phyloP scores from a whole-genome alignment of 768 basidiomycete species.

The Podaxis sp. region DNA sequence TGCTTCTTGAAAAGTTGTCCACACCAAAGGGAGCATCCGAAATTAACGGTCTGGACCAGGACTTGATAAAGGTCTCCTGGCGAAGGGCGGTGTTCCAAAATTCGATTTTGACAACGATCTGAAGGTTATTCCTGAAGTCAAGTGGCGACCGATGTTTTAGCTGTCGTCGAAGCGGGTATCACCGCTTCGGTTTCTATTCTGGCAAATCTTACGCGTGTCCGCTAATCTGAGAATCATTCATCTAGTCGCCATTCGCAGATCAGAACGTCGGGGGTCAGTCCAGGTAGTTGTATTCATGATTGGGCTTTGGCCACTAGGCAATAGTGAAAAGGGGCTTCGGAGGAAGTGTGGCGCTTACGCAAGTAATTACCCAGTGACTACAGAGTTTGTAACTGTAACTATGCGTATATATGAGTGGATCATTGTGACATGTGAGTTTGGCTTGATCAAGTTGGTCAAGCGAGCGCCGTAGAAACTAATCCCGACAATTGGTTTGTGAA shows the following conservation, averaged over 20 bases:
- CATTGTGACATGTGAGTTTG: background rate
- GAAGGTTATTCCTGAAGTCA: background rate
- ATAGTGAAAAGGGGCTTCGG: background rate
- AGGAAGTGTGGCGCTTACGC: background rate
- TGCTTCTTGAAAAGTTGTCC: background rate
- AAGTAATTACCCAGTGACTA: too few relatives aligned
- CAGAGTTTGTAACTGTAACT: background rate
- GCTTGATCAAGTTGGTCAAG: too few relatives aligned
- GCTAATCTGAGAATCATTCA: background rate
- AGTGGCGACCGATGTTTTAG: background rate
- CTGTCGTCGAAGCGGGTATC: background rate
- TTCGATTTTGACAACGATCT: background rate
- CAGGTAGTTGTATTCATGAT: too few relatives aligned
- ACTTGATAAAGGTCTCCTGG: background rate
- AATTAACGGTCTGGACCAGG: background rate
- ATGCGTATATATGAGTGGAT: background rate
- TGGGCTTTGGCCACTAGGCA: too few relatives aligned
- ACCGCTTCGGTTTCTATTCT: background rate
- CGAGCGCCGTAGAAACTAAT: background rate
- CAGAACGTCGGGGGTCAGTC: background rate
- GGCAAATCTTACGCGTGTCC: background rate
- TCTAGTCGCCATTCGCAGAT: background rate
- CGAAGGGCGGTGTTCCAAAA: background rate
- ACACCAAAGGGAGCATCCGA: background rate
- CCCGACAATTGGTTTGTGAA: background rate